Evolutionary conservation across 192 early-diverging fungal species (phyloP), one percentile per base, ranked within the genome.

Genomic region (Glomus cerebriforme): DNA sequence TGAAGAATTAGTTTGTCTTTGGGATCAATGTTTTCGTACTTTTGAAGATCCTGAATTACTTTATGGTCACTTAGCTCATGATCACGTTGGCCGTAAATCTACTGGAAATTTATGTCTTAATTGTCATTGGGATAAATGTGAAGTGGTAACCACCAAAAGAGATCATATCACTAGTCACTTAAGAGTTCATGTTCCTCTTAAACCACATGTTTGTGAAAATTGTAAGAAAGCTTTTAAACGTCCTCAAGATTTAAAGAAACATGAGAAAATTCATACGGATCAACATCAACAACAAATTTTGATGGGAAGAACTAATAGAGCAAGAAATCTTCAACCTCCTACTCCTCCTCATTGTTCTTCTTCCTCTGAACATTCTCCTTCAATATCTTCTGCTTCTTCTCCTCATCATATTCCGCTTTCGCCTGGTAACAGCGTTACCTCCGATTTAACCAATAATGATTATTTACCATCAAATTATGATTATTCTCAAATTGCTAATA

Each of bases 91-190:
- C 6, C 86, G 96, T 60, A 97, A 96, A 82, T 86, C 94, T 5
- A 93, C 91, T 29, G 90, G 92, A 80, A 97, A 96, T 81, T 87
- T 97, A 39, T 95, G 93, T 62, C 90, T 99, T 58, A 87, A 84
- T 59, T 99, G 97, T 85, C 88, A 90, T 66, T 99, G 96, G 96
- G 93, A 92, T 49, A 90, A 86, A 39, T 98, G 97, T 86, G 80
- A 81, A 26, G 86, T 91, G 32, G 82, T 82, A 59, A 92, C 91
- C 58, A 84, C 86, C 26, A 99, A 99, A 88, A 86, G 97, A 78
- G 97, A 99, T 84, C 97, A 99, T 82, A 93, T 98, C 65, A 99
- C 96, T n/a, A 94, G 92, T n/a, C 97, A 99, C 80, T 84, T 98
- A 78, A 88, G 96, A 72, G 93, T 97, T 60, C 97, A 99, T 82